phyloP scores from a whole-genome alignment of 495 filamentous ascomycete genomes.

The Hyphodiscus hymeniophilus region DNA sequence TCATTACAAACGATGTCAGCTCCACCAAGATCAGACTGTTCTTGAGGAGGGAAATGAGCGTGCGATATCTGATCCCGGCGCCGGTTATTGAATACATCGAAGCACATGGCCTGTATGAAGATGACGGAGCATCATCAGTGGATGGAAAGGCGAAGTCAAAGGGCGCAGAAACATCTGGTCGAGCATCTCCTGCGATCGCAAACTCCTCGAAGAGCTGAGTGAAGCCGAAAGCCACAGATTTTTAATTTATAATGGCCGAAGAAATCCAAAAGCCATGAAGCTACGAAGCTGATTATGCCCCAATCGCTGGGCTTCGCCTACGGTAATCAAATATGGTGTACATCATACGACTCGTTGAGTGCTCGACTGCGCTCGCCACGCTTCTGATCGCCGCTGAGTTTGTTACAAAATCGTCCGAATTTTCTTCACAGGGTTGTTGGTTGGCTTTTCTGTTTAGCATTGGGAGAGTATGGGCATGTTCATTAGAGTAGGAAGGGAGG shows the following conservation, averaged over 20 bases:
- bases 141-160: conserved; percentile 30
- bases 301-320: conserved; percentile 22
- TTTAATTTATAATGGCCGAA: too few species aligned
- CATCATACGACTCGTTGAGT: too few species aligned
- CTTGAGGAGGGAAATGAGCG: conserved; percentile 69
- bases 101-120: conserved; percentile 62
- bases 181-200: conserved; percentile 8
- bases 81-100: conserved; percentile 74
- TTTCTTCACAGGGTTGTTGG: too few species aligned
- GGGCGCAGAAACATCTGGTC: conserved; percentile 6
- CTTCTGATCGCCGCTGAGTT: too few species aligned
- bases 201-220: conserved; percentile 3
- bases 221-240: too few species aligned
- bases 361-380: too few species aligned
- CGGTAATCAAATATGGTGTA: conserved; percentile 34
- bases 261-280: too few species aligned
- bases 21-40: conserved; percentile 86
- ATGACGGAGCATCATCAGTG: conserved; percentile 36
- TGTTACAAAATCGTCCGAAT: too few species aligned
- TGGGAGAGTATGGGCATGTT: too few species aligned
- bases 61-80: conserved; percentile 49
- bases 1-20: conserved; percentile 85
- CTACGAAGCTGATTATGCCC: too few species aligned
- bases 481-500: too few species aligned
- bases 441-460: too few species aligned